Base-by-base conservation (phyloP, 2,329 filamentous ascomycete genomes). In the Penicillium expansum region DNA sequence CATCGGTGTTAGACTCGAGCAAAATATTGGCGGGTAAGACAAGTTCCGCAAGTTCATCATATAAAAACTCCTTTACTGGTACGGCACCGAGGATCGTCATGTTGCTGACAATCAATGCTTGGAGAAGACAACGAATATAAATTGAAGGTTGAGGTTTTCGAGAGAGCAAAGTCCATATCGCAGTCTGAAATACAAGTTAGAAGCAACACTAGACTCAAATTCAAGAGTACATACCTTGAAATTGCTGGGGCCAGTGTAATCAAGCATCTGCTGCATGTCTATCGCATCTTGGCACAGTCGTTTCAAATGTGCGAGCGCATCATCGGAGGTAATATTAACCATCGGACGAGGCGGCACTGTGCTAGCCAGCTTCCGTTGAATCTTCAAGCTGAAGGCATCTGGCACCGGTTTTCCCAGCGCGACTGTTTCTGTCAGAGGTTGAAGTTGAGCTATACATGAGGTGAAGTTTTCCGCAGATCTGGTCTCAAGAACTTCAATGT, bases 311-410 rank as follows among this genome's bases (percentile, higher is more conserved):
- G 76, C 76, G 61, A 88, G 83, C 0, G 92, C 89, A 66, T 91
- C 86, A 14, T 87, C 83, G 64, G 90, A 88, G 27, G 83, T 84
- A 3, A 92, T 71, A 52, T 91, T 82, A 11, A 97, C 90, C 65
- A 97, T 93, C 0, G 93, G 92, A 9, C 93, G 84, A 8, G 94
- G 94, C 4, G 94, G 94, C 67, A 97, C 92, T 0, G 92, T 97
- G 64, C 92, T 97, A 0, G 94, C 92, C 32, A 99, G 80, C 61
- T 89, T 89, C n/a, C 92, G 84, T 70, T 99, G 94, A 37, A 97
- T 82, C 70, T 96, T 96, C 24, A 86, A 85, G 66, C 91, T 97
- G 72, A 97, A 97, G 0, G 92, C 86, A n/a, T 87, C 86, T 0
- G 86, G 82, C 0, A 95, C 85, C 0, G 84, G 74, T 49, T 81